Evolutionary conservation across 768 basidiomycete genomes (phyloP).

Genomic region (Suillus variegatus): DNA sequence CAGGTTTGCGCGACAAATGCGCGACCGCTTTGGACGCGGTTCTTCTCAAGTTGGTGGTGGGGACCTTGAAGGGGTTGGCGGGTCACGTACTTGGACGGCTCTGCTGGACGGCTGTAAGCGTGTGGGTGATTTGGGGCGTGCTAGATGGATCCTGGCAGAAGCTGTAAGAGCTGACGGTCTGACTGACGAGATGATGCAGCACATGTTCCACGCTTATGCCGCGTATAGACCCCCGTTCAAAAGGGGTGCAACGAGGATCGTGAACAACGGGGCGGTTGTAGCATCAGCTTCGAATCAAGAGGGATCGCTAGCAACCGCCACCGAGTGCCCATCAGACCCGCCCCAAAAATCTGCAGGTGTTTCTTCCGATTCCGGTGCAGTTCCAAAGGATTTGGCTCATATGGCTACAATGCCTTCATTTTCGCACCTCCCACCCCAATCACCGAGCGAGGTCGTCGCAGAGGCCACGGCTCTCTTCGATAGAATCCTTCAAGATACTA

Average conservation of each 20-base stretch:
- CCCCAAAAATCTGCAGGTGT: constrained; percentile 5
- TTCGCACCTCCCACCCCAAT: constrained; percentile 71
- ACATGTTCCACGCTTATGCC: constrained; percentile 87
- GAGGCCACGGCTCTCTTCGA: constrained; percentile 71
- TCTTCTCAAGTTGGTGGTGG: constrained; percentile 41
- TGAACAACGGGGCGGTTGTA: constrained; percentile 25
- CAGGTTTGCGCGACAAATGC: constrained; percentile 84
- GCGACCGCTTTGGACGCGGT: constrained; percentile 67
- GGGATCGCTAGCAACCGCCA: constrained; percentile 5
- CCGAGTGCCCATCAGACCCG: constrained; percentile 10
- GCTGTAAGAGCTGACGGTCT: constrained; percentile 43
- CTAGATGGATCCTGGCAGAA: constrained; percentile 91
- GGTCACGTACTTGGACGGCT: constrained; percentile 71
- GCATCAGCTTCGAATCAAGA: not conserved
- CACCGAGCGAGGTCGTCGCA: constrained; percentile 63
- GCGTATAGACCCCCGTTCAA: constrained; percentile 73
- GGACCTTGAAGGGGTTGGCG: constrained; percentile 30
- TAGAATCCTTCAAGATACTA: constrained; percentile 51
- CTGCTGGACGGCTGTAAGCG: constrained; percentile 91
- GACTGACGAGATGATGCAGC: constrained; percentile 74
- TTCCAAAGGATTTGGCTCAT: constrained; percentile 2
- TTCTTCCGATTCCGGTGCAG: not conserved
- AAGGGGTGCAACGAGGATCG: constrained; percentile 48
- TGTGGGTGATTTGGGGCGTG: constrained; percentile 77
- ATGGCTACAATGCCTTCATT: constrained; percentile 21